Base-by-base conservation (phyloP, 441 rosid species). In the Pelargonium hybrid region DNA sequence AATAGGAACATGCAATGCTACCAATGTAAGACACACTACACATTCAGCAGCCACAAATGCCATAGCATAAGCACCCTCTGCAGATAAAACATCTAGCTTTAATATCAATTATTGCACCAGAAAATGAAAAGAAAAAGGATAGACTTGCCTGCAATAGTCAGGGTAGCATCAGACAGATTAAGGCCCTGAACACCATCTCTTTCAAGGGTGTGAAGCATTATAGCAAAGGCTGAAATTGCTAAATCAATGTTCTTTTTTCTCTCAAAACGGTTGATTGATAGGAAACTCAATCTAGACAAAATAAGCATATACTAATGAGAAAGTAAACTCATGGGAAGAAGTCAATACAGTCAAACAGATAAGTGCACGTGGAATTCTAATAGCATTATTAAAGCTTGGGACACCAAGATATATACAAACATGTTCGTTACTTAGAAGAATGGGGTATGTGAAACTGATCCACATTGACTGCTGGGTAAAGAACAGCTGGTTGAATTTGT, bases 391-490 rank as follows among this genome's bases (percentile, higher is more conserved):
- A 25, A 34, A 72, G 34, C 57, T 48, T 69, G 76, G 72, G 82
- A 72, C 21, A 11, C 65, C 71, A 69, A 74, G 77, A 75, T 45
- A 73, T 82, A 79, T 68, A 79, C 77, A 79, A 81, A 69, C 59
- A 74, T 69, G 76, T 68, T 7, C 18, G 59, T 81, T 87, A 90
- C 97, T 87, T 90, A 67, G 76, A 75, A 74, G 82, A 75, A 69
- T 5, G 77, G 20, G 90, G 92, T 77, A 81, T 77, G 64, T 81
- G 68, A 79, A 90, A 93, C 84, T 88, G 97, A 47, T 87, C 87
- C 73, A 88, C 77, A 71, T 84, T 87, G 76, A 91, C 98, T 20
- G 96, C 96, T 0, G 97, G 97, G 80, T 90, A 80, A 62, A 93
- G 95, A 77, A 93, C 96, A 66, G 87, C 88, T 9, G 98, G 93